Conservation (phyloP, 228 moss, liverwort and hornwort species). For the Sphagnum magellanicum region DNA sequence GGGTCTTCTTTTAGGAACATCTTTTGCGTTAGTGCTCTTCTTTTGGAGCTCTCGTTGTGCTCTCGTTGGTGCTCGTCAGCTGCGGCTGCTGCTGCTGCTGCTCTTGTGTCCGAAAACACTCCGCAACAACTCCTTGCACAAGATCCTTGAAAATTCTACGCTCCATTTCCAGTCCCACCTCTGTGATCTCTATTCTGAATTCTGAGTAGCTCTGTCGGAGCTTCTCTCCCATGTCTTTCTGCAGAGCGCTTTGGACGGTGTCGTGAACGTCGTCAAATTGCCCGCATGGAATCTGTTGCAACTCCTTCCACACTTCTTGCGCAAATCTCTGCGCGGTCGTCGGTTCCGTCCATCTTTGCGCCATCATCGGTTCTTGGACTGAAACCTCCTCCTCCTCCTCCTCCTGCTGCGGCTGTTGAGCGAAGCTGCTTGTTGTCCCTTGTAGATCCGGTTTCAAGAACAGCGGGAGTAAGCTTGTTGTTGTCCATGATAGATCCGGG, state of each 20-base stretch:
- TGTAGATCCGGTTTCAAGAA: not conserved
- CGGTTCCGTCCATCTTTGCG: constrained; percentile 5
- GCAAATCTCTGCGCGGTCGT: constrained; percentile 49
- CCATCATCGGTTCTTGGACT: not conserved
- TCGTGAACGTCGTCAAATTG: constrained; percentile 66
- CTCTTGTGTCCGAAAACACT: constrained; percentile 8
- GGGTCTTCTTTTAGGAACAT: not conserved
- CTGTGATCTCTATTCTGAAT: constrained; percentile 45
- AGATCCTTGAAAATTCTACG: constrained; percentile 84
- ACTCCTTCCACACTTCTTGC: constrained; percentile 53
- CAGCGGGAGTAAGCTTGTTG: constrained; percentile 8
- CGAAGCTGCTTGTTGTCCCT: not conserved
- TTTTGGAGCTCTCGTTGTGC: constrained; percentile 23
- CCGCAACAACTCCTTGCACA: constrained; percentile 62
- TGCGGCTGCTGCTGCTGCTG: constrained; percentile 1
- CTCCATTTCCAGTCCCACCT: constrained; percentile 62
- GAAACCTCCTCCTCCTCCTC: too few species aligned
- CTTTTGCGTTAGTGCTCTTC: constrained; percentile 8
- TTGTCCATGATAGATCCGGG: constrained; percentile 25
- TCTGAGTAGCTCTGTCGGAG: constrained; percentile 54
- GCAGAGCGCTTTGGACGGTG: constrained; percentile 64
- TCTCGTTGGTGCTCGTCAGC: constrained; percentile 20
- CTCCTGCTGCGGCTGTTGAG: constrained; percentile 9
- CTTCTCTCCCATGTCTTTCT: constrained; percentile 57
- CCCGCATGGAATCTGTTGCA: constrained; percentile 49